These are phyloP conservation scores for Cotoneaster glaucophyllus DNA, from an alignment of 306 rosid species.

Conservation along the genomic window DNA sequence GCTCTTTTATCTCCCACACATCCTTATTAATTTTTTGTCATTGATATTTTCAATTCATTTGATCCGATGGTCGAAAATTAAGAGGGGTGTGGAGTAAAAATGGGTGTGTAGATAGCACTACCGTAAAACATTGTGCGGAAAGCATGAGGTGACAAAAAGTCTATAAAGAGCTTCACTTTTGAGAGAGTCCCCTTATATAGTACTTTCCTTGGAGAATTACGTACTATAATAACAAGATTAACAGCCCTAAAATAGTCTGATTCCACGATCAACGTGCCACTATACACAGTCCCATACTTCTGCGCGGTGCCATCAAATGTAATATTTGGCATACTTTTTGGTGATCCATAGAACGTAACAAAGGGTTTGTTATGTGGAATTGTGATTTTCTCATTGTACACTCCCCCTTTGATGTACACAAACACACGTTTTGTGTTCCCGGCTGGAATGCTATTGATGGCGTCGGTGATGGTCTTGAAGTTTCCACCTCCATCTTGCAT, in stretches of 20 bases:
- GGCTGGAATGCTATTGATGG: slow-evolving; percentile 41
- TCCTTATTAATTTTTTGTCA: no score
- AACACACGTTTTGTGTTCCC: slow-evolving; percentile 43
- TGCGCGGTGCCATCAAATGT: slow-evolving; percentile 31
- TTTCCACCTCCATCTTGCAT: slow-evolving; percentile 42
- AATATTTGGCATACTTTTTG: slow-evolving; percentile 29
- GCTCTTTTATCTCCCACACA: no score
- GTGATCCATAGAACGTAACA: slow-evolving; percentile 33
- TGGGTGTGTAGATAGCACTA: no score
- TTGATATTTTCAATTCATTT: no score
- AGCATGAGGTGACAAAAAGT: no score
- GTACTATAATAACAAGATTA: slow-evolving; percentile 33
- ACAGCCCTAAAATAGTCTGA: slow-evolving; percentile 35
- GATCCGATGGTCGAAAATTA: no score
- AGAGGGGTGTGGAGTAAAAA: no score
- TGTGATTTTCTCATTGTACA: slow-evolving; percentile 44
- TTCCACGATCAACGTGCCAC: slow-evolving; percentile 40
- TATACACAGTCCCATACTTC: slow-evolving; percentile 48
- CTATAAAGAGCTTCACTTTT: no score
- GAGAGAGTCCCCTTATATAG: no score
- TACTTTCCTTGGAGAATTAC: neutral
- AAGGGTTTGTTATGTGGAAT: slow-evolving; percentile 39
- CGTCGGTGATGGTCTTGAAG: slow-evolving; percentile 39
- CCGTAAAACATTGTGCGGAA: no score
- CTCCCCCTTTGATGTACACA: slow-evolving; percentile 44